phyloP scores from a whole-genome alignment of 805 yeast species.

The Tetrapisispora iriomotensis region DNA sequence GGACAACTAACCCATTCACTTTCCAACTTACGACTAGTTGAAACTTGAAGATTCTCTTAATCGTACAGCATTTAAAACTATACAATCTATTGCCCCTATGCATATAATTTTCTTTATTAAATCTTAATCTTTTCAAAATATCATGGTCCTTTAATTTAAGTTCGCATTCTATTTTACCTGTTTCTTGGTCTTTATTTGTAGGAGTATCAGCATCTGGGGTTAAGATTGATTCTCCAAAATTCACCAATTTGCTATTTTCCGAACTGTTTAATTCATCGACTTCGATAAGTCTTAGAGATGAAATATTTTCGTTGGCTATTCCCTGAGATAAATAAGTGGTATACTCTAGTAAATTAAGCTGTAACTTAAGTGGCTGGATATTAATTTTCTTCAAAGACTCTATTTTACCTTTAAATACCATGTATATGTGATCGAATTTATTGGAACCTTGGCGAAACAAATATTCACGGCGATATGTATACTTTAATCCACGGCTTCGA shows the following conservation, averaged over 20 bases:
- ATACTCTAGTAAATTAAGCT: slow-evolving; percentile 22
- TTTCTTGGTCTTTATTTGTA: no score
- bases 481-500: slow-evolving; percentile 13
- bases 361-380: slow-evolving; percentile 13
- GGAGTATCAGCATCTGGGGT: neutral
- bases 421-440: slow-evolving; percentile 18
- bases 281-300: slow-evolving; percentile 21
- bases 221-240: neutral
- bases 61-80: slow-evolving; percentile 25
- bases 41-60: slow-evolving; percentile 20
- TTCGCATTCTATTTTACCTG: slow-evolving; percentile 14
- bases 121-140: slow-evolving; percentile 13
- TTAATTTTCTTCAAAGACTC: slow-evolving; percentile 5
- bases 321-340: slow-evolving; percentile 24
- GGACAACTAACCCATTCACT: slow-evolving; percentile 12
- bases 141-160: slow-evolving; percentile 17
- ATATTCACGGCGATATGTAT: slow-evolving; percentile 17
- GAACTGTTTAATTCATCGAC: neutral
- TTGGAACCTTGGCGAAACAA: slow-evolving; percentile 18
- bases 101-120: slow-evolving; percentile 26
- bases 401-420: slow-evolving; percentile 10
- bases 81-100: slow-evolving; percentile 27
- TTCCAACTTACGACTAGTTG: slow-evolving; percentile 24
- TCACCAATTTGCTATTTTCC: neutral
- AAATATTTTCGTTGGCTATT: slow-evolving; percentile 22